These are phyloP conservation scores for Leccinum pellstonianum DNA, from an alignment of 768 basidiomycete species.

Conservation along the genomic window DNA sequence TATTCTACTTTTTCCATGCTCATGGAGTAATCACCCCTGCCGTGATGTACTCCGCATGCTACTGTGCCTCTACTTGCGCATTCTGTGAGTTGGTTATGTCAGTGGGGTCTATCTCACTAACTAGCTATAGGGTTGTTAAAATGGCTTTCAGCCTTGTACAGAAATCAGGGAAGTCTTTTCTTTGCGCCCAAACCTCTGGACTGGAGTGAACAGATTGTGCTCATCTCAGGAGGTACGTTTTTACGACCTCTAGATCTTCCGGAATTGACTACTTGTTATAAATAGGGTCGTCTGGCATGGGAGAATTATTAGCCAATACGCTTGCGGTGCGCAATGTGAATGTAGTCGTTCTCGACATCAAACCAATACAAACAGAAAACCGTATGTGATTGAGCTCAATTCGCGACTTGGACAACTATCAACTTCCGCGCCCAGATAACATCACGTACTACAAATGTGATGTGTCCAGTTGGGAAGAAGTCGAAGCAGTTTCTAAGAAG, in stretches of 20 bases:
- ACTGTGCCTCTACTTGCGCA: constrained; percentile 55
- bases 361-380: constrained; percentile 74
- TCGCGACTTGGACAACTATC: not conserved
- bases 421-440: constrained; percentile 50
- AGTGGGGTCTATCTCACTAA: constrained; percentile 1
- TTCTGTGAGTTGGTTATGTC: constrained; percentile 57
- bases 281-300: constrained; percentile 84
- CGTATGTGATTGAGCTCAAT: constrained; percentile 42
- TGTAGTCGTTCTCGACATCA: constrained; percentile 84
- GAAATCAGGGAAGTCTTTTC: constrained; percentile 69
- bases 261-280: not conserved
- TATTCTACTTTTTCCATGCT: constrained; percentile 76
- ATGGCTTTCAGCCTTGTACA: constrained; percentile 71
- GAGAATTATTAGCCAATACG: constrained; percentile 84
- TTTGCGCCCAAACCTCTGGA: constrained; percentile 61
- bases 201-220: constrained; percentile 87
- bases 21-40: constrained; percentile 48
- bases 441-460: constrained; percentile 89
- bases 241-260: not conserved
- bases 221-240: constrained; percentile 85
- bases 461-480: constrained; percentile 85
- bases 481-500: constrained; percentile 68
- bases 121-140: constrained; percentile 55
- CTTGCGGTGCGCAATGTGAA: constrained; percentile 78
- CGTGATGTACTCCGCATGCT: constrained; percentile 51